A percentile compares a stretch with the other conserved stretches of the same genome.
Conservation (phyloP, 306 rosid species). For the Citrullus amarus region DNA sequence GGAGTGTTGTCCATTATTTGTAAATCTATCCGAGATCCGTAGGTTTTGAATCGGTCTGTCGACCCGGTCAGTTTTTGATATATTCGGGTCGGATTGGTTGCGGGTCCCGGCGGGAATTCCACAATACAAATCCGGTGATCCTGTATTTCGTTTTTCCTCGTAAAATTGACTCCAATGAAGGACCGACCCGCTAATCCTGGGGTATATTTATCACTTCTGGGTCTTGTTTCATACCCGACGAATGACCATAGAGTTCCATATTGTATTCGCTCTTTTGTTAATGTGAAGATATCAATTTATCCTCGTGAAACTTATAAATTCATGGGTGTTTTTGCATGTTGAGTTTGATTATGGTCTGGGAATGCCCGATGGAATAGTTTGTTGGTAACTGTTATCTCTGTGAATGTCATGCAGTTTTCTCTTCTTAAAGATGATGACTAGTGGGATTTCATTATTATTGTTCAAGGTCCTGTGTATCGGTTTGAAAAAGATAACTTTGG, state of each 20-base stretch:
- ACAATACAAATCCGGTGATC: slow-evolving; percentile 16
- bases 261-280: background rate
- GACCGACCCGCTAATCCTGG: slow-evolving; percentile 15
- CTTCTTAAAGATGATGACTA: background rate
- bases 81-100: slow-evolving; percentile 21
- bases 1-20: background rate
- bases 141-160: background rate
- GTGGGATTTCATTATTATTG: background rate
- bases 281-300: background rate
- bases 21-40: slow-evolving; percentile 22
- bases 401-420: background rate
- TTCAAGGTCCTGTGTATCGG: background rate
- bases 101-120: slow-evolving; percentile 17
- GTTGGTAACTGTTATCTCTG: background rate
- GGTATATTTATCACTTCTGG: background rate
- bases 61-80: slow-evolving; percentile 23
- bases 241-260: background rate
- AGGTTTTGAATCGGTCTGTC: slow-evolving; percentile 11
- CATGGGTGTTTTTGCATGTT: background rate
- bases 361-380: background rate
- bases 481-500: background rate
- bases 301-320: background rate
- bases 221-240: background rate
- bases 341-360: background rate
- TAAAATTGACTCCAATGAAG: background rate